Conservation (phyloP, 2,329 filamentous ascomycete species). For the Podosphaera xanthii region DNA sequence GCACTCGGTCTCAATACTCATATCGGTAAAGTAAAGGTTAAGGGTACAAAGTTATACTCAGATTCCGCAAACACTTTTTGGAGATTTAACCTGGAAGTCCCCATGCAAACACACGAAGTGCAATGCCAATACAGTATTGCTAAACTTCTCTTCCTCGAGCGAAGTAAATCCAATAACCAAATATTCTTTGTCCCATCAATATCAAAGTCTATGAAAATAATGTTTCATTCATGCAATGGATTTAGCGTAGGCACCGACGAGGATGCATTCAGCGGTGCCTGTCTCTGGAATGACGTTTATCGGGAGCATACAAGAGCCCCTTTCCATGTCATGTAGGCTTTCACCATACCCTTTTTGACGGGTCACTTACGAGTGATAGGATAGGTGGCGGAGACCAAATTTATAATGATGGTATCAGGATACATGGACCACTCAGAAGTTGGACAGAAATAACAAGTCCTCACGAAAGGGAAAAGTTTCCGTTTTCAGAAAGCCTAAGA, state of each 20-base stretch:
- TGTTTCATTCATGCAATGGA: conserved; percentile 97
- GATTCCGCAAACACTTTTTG: conserved; percentile 62
- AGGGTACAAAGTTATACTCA: conserved; percentile 38
- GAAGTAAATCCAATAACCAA: conserved; percentile 33
- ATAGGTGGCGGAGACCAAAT: conserved; percentile 88
- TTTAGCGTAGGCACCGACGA: conserved; percentile 79
- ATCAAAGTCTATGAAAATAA: conserved; percentile 82
- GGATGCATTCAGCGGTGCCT: conserved; percentile 69
- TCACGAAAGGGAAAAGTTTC: conserved; percentile 53
- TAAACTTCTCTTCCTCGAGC: conserved; percentile 35
- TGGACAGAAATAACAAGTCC: conserved; percentile 77
- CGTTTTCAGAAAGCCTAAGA: conserved; percentile 59
- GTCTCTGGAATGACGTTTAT: conserved; percentile 82
- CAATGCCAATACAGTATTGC: conserved; percentile 61
- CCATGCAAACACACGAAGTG: conserved; percentile 45
- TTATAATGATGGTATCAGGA: conserved; percentile 83
- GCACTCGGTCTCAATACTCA: not conserved
- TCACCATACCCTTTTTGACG: conserved; percentile 8
- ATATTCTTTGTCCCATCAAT: conserved; percentile 68
- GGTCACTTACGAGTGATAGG: conserved; percentile 22
- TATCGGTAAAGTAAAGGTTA: conserved; percentile 20
- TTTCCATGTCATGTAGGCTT: conserved; percentile 66
- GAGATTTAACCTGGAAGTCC: conserved; percentile 65
- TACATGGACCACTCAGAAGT: conserved; percentile 53
- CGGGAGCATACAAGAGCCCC: conserved; percentile 58